Base-by-base conservation (phyloP, 2,329 filamentous ascomycete genomes). In the Xylariaceae sp. region DNA sequence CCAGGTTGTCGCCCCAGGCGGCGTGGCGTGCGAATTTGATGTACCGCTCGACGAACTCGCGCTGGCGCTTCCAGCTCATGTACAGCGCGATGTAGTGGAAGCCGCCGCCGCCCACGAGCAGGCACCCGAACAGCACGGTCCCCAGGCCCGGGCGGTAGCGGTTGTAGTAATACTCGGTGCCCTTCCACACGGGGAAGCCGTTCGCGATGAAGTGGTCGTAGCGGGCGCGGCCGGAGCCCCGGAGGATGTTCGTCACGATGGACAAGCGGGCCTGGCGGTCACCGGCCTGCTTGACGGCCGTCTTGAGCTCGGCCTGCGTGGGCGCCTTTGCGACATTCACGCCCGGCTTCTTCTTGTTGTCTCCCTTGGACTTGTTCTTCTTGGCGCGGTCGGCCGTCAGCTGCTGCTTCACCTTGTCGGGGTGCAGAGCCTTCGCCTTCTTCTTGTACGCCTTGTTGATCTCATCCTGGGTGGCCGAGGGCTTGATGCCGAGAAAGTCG, bases 81-180 rank as follows among this genome's bases (percentile, higher is more conserved):
- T 85, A 79, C 38, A 96, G 69, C 12, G 83, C 81, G 31, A 85
- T 67, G 63, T 95, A 98, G 65, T 98, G 92, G 23, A 84, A 80
- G 19, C 69, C 84, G 43, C 92, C 92, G 37, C 89, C 90, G 32
- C 83, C 76, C 33, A 86, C 75, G 42, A 94, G 58, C 60, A 96
- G 87, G 25, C 94, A 64, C 30, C 90, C 89, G 17, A 81, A 40
- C 32, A 96, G 61, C 29, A 94, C 92, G 11, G 84, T 84, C 38
- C 86, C 87, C 28, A 96, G 68, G 7, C 92, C 92, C 2, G 92
- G 92, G 14, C 92, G 77, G 72, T 90, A 95, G 37, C 92, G 80
- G 51, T 79, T 80, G 68, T 98, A 98, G 72, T 96, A 98, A 73
- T 98, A 98, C 42, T 92, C 90, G 28, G 90, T 95, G 38, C 92